Conservation (phyloP, 768 basidiomycete species). For the Tricholoma terreum region DNA sequence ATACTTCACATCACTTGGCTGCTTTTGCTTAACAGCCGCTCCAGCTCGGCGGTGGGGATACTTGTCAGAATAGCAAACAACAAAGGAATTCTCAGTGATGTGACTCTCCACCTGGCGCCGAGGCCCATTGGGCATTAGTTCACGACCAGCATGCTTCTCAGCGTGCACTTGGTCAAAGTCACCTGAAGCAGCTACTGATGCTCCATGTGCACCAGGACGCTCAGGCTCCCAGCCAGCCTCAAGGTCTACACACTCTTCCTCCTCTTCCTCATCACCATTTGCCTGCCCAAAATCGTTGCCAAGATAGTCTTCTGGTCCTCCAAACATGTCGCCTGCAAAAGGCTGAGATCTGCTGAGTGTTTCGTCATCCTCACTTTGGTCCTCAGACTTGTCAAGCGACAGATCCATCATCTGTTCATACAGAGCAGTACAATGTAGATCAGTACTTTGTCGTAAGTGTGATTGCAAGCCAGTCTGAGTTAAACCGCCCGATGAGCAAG, state of each 20-base stretch:
- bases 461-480: background rate
- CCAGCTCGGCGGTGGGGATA: conserved; percentile 2
- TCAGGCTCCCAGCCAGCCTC: background rate
- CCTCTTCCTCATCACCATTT: background rate
- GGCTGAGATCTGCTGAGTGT: background rate
- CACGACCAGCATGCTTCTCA: background rate
- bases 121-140: background rate
- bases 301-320: background rate
- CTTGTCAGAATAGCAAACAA: conserved; percentile 2
- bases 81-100: background rate
- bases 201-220: background rate
- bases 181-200: background rate
- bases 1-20: conserved; percentile 2
- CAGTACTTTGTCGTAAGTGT: background rate
- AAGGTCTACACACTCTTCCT: background rate
- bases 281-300: background rate
- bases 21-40: no score
- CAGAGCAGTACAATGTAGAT: background rate
- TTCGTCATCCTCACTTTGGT: background rate
- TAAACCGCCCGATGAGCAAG: background rate
- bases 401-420: background rate
- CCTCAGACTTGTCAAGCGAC: background rate
- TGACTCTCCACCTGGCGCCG: background rate
- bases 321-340: background rate
- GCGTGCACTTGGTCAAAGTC: background rate